Base-by-base conservation (phyloP, 306 rosid genomes). In the Gastrolobium bilobum region DNA sequence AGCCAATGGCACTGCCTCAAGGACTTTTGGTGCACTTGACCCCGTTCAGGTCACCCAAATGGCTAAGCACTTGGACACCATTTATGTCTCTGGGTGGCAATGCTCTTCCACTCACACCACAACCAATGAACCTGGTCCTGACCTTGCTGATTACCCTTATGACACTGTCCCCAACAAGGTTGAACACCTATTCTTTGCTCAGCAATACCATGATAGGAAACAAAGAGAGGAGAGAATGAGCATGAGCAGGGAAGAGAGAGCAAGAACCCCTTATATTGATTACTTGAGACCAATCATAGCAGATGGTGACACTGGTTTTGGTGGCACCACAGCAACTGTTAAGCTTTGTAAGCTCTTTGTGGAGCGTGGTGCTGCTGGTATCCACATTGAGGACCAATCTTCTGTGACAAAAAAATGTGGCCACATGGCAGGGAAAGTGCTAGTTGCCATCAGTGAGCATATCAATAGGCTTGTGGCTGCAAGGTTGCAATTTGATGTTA, bases 111-210 rank as follows among this genome's bases (percentile, higher is more conserved):
- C 99, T 8, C 98, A 93, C 82, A 90, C 99, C 72, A 75, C 91
- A 82, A 82, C 93, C 87, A 95, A 95, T 77, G 99, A 95, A 31
- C 99, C 96, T 0, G 99, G 99, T 11, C 99, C 99, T 0, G 99
- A 95, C 82, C 97, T 95, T 1, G 99, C 99, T 10, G 99, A 95
- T 37, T 95, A 93, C 81, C 98, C 99, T 46, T 95, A 95, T 11
- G 99, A 95, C 86, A 95, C 99, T 4, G 98, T 95, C 61, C 99
- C 99, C 1, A 95, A 95, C 96, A 95, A 95, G 82, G 99, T 95
- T 44, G 97, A 93, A 11, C 99, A 95, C 53, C 84, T 95, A 11
- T 95, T 91, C 73, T 91, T 95, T 4, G 99, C 99, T 2, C 99
- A 95, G 26, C 96, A 88, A 26, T 95, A 91, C 85, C 99, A 95